Evolutionary conservation across 768 basidiomycete genomes (phyloP).

Genomic region (Paxillus rubicundulus): DNA sequence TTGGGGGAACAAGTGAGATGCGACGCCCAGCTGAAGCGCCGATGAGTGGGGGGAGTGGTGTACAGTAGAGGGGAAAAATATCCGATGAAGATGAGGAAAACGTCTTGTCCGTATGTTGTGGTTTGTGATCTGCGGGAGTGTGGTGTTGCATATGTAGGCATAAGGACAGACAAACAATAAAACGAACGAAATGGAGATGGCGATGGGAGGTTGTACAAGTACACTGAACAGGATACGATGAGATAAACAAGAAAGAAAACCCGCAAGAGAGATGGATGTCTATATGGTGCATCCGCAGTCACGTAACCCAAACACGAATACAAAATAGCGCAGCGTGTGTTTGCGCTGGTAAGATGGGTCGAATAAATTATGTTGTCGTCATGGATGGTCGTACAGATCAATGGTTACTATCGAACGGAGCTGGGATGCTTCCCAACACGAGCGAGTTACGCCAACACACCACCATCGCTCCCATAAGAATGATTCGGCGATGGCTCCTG

Average conservation of each 20-base stretch:
- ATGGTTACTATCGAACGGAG: background rate
- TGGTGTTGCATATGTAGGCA: too few species aligned
- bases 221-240: background rate
- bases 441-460: slow-evolving; percentile 19
- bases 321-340: background rate
- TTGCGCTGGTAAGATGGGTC: background rate
- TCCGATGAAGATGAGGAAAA: too few species aligned
- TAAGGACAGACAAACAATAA: too few species aligned
- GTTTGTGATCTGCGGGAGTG: too few species aligned
- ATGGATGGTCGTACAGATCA: background rate
- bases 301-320: background rate
- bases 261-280: background rate
- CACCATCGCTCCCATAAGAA: slow-evolving; percentile 7
- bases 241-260: background rate
- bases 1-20: too few species aligned
- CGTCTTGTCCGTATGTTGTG: too few species aligned
- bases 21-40: too few species aligned
- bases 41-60: too few species aligned
- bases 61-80: too few species aligned
- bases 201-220: background rate
- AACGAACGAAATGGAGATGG: too few species aligned
- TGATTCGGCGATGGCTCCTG: slow-evolving; percentile 35
- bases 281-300: background rate
- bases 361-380: background rate
- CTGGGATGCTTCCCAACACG: background rate